Evolutionary conservation across 305 asterid species (phyloP), one percentile per base, ranked within the genome.

Genomic region (Fraxinus greggii): DNA sequence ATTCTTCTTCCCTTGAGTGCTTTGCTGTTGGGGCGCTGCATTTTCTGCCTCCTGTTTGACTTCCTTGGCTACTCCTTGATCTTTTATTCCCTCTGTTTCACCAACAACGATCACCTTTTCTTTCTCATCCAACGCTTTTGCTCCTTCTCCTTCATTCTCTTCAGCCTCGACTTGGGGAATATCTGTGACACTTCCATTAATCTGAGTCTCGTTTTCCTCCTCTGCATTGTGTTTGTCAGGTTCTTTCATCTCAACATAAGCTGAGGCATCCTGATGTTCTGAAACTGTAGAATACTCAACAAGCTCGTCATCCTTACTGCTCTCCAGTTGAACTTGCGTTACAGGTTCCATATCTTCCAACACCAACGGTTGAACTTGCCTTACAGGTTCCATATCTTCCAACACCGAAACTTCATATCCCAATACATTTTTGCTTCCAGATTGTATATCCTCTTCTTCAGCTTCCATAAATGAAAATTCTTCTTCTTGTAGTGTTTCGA

Each of bases 1-100:
- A 45, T 89, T 92, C 80, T 80, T 84, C 86, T 89, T 91, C 79
- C 86, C 94, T 73, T 83, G 87, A 32, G 51, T 48, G 26, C 75
- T 85, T 77, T 67, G 81, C 38, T 78, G 85, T 74, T 82, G 88
- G 17, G 83, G 42, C 79, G 70, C 82, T 74, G 56, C 69, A 40
- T 15, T 51, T 74, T 79, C 81, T 75, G 59, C 32, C 3, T 81
- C 85, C 1, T 78, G 75, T 61, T 83, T 78, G 59, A 75, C 69
- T 63, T 83, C 80, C 78, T 84, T n/a, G 3, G 8, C 81, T 13
- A 51, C 61, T 21, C 24, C 54, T 36, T 77, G 21, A 19, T 69
- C 38, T 28, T 69, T 29, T 29, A 12, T 29, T 69, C 40, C 75
- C 38, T 69, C 10, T 4, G 21, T 69, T 69, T 69, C 75, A 69